These are phyloP conservation scores for Tephrocybe sp. DNA, from an alignment of 768 basidiomycete genomes.

Conservation along the genomic window DNA sequence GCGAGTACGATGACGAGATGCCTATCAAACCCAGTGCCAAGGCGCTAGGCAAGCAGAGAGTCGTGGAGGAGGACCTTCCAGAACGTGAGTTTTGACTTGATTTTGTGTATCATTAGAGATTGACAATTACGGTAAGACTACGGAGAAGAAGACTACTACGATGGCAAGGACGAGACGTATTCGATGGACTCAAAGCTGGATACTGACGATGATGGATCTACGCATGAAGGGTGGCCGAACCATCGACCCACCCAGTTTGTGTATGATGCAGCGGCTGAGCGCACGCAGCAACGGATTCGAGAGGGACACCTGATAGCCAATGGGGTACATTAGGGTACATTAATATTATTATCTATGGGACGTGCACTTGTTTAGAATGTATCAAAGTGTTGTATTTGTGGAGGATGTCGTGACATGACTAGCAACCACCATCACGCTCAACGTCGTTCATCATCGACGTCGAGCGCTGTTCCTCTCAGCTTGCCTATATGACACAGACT, in stretches of 20 bases:
- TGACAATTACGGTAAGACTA: conserved; percentile 25
- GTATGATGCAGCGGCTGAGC: conserved; percentile 92
- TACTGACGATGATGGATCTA: conserved; percentile 42
- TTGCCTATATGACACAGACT: background rate
- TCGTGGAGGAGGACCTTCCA: conserved; percentile 47
- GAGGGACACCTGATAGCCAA: conserved; percentile 41
- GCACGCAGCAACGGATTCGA: conserved; percentile 57
- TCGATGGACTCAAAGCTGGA: conserved; percentile 35
- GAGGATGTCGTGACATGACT: too few relatives aligned
- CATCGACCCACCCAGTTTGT: conserved; percentile 57
- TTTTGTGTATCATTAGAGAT: background rate
- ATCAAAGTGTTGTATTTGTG: background rate
- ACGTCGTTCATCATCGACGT: background rate
- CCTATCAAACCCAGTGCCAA: conserved; percentile 77
- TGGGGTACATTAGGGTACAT: conserved; percentile 50
- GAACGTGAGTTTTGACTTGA: conserved; percentile 38
- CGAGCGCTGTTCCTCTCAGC: too few relatives aligned
- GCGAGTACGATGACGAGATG: conserved; percentile 24
- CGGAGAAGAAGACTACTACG: conserved; percentile 57
- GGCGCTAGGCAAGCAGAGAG: conserved; percentile 81
- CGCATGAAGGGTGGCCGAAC: conserved; percentile 26
- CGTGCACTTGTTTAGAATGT: background rate
- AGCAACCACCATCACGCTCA: background rate
- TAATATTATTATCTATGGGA: background rate
- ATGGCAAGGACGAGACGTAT: conserved; percentile 33